Evolutionary conservation across 2,329 filamentous ascomycete species (phyloP), one percentile per base, ranked within the genome.

Genomic region (Emydomyces testavorans): DNA sequence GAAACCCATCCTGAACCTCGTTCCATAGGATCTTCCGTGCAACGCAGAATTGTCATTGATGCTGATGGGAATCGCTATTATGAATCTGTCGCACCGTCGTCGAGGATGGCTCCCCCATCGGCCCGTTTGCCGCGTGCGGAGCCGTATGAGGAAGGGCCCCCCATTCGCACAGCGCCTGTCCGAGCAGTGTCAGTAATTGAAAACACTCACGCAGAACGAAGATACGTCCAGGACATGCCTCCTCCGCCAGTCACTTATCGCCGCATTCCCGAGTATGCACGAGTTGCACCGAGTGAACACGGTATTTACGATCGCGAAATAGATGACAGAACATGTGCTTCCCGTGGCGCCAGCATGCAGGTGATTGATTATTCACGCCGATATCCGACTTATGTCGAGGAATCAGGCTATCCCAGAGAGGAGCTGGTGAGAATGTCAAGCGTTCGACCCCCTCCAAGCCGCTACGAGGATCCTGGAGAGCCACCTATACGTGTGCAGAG

Each of bases 41-140:
- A 76, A 38, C 71, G 80, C 48, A 79, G 82, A 52, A 82, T 94
- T 53, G 74, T 94, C 28, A 73, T 93, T 47, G 89, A 95, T 65
- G 79, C 85, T 52, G 85, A 81, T 64, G 88, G 88, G 34, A 85
- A 85, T 61, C 80, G 86, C 61, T 95, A 89, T 66, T 77, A 78
- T 52, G 77, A 79, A 53, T 71, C 72, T 35, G 65, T 75, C 4
- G 62, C 69, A 31, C 59, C 63, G 10, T 62, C 67, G 13, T 57
- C 60, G 46, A 43, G 62, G 49, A 64, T 56, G 15, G 63, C 56
- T n/a, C 55, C 56, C 26, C 53, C 46, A 49, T 52, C 62, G 46
- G 63, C 56, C 29, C 60, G 62, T 38, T 52, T 62, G 24, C 52
- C 61, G 3, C 60, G 57, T 43, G 50, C 50, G 46, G 64, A 68